phyloP scores from a whole-genome alignment of 495 filamentous ascomycete species.

The Viridothelium virens region DNA sequence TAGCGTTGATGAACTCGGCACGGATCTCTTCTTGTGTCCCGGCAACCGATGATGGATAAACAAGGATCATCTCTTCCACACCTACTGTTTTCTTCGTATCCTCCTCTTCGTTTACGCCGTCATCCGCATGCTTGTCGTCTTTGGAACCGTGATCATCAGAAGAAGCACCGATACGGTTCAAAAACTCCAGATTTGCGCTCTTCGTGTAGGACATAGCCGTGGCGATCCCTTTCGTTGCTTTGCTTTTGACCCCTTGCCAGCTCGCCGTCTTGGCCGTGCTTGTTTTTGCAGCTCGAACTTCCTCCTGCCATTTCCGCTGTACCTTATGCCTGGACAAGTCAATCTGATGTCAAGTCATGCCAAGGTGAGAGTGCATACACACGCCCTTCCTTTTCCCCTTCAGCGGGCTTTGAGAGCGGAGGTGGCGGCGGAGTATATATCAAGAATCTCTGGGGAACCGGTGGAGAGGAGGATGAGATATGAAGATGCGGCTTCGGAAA shows the following conservation, averaged over 20 bases:
- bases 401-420: slow-evolving; percentile 31
- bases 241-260: slow-evolving; percentile 39
- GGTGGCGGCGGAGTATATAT: slow-evolving; percentile 39
- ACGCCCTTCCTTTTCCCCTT: slow-evolving; percentile 37
- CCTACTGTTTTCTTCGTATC: slow-evolving; percentile 31
- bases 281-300: slow-evolving; percentile 37
- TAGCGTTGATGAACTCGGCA: slow-evolving; percentile 34
- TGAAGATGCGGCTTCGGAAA: slow-evolving; percentile 34
- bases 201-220: slow-evolving; percentile 33
- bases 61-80: slow-evolving; percentile 33
- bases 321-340: slow-evolving; percentile 28
- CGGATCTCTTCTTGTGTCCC: slow-evolving; percentile 30
- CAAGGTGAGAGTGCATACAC: slow-evolving; percentile 7
- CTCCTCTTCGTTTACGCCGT: slow-evolving; percentile 10
- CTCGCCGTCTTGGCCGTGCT: slow-evolving; percentile 30
- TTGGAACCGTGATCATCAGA: slow-evolving; percentile 14
- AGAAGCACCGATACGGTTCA: slow-evolving; percentile 32
- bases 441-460: slow-evolving; percentile 35
- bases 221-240: slow-evolving; percentile 33
- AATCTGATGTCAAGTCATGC: neutral
- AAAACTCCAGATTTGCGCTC: slow-evolving; percentile 35
- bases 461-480: slow-evolving; percentile 20
- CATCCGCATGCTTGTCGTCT: neutral
- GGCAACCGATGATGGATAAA: slow-evolving; percentile 33
- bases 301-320: slow-evolving; percentile 39